phyloP scores from a whole-genome alignment of 2,329 filamentous ascomycete genomes.

The Grosmannia penicillata region DNA sequence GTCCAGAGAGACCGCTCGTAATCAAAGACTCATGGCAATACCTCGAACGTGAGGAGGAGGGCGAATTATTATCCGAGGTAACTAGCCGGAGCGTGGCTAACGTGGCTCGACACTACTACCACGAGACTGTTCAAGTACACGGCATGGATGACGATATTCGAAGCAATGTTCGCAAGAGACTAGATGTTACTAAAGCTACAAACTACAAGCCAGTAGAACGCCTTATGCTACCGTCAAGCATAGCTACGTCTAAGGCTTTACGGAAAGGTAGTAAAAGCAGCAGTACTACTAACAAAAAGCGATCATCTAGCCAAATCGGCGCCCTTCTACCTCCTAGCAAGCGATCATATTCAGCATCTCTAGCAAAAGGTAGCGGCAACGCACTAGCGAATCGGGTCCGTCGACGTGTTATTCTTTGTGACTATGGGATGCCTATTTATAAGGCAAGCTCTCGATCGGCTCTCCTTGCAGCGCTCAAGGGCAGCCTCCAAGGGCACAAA shows the following conservation, averaged over 20 bases:
- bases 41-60: background rate
- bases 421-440: constrained; percentile 26
- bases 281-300: background rate
- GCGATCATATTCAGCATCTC: background rate
- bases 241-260: background rate
- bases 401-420: constrained; percentile 6
- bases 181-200: background rate
- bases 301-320: background rate
- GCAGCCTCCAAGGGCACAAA: background rate
- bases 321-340: background rate
- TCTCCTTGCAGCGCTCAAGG: background rate
- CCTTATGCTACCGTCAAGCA: background rate
- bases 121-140: background rate
- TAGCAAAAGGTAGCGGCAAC: background rate
- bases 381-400: background rate
- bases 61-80: background rate
- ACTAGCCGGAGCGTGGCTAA: background rate
- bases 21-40: background rate
- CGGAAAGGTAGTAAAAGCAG: background rate
- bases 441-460: constrained; percentile 19
- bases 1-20: background rate
- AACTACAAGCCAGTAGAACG: background rate
- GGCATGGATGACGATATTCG: background rate
- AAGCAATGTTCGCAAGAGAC: background rate
- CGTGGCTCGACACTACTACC: background rate